phyloP scores from a whole-genome alignment of 2,329 filamentous ascomycete genomes.

The Scolecobasidium constrictum region DNA sequence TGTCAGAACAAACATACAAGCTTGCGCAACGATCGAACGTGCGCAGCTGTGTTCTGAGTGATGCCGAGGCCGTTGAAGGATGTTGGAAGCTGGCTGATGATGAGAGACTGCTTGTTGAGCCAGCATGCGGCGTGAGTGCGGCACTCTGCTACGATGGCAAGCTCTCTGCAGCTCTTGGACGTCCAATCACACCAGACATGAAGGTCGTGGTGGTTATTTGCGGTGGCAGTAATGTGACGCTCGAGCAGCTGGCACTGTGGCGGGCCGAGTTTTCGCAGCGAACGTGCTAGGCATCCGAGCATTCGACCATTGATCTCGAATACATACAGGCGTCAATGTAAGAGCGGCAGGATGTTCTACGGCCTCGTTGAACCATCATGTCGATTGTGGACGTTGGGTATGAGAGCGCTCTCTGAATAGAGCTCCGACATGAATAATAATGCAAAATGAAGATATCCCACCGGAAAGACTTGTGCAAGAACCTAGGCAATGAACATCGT shows the following conservation, averaged over 20 bases:
- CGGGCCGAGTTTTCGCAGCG: slow-evolving; percentile 2
- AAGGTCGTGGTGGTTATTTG: slow-evolving; percentile 80
- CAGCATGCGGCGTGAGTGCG: slow-evolving; percentile 73
- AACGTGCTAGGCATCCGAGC: too few species aligned
- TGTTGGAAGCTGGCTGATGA: slow-evolving; percentile 72
- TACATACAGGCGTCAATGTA: too few species aligned
- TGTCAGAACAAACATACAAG: slow-evolving; percentile 57
- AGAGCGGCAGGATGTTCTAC: too few species aligned
- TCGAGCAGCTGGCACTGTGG: slow-evolving; percentile 40
- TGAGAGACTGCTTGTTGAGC: slow-evolving; percentile 69
- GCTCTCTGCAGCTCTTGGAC: slow-evolving; percentile 48
- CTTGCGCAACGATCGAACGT: slow-evolving; percentile 47
- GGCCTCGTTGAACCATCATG: too few species aligned
- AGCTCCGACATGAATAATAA: too few species aligned
- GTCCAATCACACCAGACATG: slow-evolving; percentile 51
- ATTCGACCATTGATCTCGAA: too few species aligned
- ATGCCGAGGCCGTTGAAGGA: slow-evolving; percentile 70
- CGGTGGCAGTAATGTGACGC: slow-evolving; percentile 48
- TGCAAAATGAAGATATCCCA: too few species aligned
- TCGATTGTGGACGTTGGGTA: too few species aligned
- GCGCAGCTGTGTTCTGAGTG: slow-evolving; percentile 52
- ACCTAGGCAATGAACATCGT: too few species aligned
- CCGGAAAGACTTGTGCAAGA: too few species aligned
- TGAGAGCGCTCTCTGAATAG: too few species aligned
- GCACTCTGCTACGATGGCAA: slow-evolving; percentile 54